These are phyloP conservation scores for Conticribra weissflogii DNA, from an alignment of 108 stramenopile species.

Conservation along the genomic window DNA sequence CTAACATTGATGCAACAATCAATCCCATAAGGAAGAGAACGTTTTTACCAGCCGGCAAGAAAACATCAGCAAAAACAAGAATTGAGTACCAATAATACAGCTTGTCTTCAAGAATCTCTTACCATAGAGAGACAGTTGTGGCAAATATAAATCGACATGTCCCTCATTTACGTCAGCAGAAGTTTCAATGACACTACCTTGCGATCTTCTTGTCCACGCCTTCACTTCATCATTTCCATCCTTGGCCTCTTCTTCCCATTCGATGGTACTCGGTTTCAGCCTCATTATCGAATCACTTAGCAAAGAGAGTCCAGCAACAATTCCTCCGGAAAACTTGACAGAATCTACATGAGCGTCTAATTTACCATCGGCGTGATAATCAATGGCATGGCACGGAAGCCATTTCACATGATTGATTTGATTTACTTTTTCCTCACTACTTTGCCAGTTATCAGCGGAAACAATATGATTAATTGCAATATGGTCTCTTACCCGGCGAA, in stretches of 20 bases:
- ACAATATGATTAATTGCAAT: slow-evolving; percentile 54
- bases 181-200: slow-evolving; percentile 5
- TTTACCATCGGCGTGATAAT: slow-evolving; percentile 73
- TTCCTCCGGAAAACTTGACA: slow-evolving; percentile 84
- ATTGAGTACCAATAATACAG: too few relatives aligned
- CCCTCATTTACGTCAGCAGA: slow-evolving; percentile 12
- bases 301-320: slow-evolving; percentile 89
- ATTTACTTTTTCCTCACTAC: not conserved
- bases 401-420: slow-evolving; percentile 34
- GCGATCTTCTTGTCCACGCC: not conserved
- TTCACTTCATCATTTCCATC: slow-evolving; percentile 4
- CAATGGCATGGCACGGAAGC: slow-evolving; percentile 89
- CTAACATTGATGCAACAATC: too few relatives aligned
- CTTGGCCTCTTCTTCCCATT: slow-evolving; percentile 35
- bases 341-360: slow-evolving; percentile 90
- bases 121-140: slow-evolving; percentile 76
- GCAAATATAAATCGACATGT: slow-evolving; percentile 76
- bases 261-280: slow-evolving; percentile 53
- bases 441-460: slow-evolving; percentile 10
- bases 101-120: too few relatives aligned
- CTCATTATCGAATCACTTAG: slow-evolving; percentile 76
- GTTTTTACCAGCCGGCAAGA: too few relatives aligned
- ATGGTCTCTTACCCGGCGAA: slow-evolving; percentile 54
- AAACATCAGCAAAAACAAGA: too few relatives aligned
- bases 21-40: too few relatives aligned